phyloP scores from a whole-genome alignment of 768 basidiomycete genomes.

The Calocera viscosa region DNA sequence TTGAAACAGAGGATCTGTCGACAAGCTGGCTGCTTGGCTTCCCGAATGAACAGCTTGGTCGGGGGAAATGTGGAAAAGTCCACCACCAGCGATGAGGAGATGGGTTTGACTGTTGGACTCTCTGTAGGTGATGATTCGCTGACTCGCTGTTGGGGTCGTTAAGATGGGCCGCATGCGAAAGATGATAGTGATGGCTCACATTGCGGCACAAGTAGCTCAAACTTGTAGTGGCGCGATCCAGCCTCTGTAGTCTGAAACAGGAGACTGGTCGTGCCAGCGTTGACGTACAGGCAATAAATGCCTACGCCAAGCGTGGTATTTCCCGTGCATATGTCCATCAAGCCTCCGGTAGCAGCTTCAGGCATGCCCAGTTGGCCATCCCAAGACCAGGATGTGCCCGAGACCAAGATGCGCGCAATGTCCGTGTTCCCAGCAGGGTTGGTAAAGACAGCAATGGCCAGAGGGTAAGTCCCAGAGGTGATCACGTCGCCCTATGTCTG shows the following conservation, averaged over 20 bases:
- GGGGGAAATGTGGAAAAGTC: conserved; percentile 11
- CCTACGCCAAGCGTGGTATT: neutral
- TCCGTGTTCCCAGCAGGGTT: neutral
- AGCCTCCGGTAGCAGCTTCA: conserved; percentile 5
- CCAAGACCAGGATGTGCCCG: conserved; percentile 9
- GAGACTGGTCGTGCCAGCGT: neutral
- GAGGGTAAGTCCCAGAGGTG: neutral
- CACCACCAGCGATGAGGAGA: conserved; percentile 1
- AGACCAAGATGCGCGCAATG: conserved; percentile 9
- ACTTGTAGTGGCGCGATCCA: neutral
- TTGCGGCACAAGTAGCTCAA: neutral
- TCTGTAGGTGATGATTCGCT: conserved; percentile 3
- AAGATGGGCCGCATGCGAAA: neutral
- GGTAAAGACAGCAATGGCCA: neutral
- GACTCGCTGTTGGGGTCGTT: neutral
- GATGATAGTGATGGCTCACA: neutral
- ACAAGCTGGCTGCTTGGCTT: neutral
- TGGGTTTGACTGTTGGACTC: neutral
- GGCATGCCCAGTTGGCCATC: conserved; percentile 3
- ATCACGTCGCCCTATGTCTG: neutral
- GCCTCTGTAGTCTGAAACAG: conserved; percentile 7
- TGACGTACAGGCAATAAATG: conserved; percentile 9
- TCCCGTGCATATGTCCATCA: neutral
- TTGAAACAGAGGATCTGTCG: neutral
- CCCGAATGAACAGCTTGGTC: conserved; percentile 1